These are phyloP conservation scores for Oryza glaberrima DNA, from an alignment of 176 grass and related monocot species.

Conservation along the genomic window DNA sequence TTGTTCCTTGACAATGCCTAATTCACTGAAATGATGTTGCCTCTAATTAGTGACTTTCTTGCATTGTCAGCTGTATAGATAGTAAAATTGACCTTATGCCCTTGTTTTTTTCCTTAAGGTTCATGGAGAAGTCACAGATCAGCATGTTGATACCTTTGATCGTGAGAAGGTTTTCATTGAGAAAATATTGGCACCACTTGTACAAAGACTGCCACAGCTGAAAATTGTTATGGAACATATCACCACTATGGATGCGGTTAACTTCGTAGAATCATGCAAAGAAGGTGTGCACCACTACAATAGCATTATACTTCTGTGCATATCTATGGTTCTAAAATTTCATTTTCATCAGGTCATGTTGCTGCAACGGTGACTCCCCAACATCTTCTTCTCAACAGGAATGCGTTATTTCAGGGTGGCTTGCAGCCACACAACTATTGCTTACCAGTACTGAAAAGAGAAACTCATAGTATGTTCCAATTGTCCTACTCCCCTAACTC, in stretches of 20 bases:
- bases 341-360: conserved; percentile 57
- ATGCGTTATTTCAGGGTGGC: conserved; percentile 93
- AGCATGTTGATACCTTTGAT: conserved; percentile 91
- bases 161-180: conserved; percentile 90
- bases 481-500: conserved; percentile 17
- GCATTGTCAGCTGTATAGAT: not conserved
- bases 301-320: conserved; percentile 22
- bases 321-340: not conserved
- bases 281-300: conserved; percentile 48
- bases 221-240: conserved; percentile 94
- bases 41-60: not conserved
- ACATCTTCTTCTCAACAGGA: conserved; percentile 93
- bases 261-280: conserved; percentile 82
- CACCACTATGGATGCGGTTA: conserved; percentile 84
- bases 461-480: conserved; percentile 79
- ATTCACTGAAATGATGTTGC: not conserved
- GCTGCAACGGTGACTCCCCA: conserved; percentile 95
- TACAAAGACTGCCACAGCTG: conserved; percentile 67
- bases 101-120: conserved; percentile 59
- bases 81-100: conserved; percentile 19
- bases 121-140: conserved; percentile 95
- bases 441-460: conserved; percentile 90
- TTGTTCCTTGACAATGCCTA: conserved; percentile 6
- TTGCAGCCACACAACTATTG: conserved; percentile 94
- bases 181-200: conserved; percentile 72